Conservation (phyloP, 805 yeast species). For the Saccharomycopsis fibuligera region DNA sequence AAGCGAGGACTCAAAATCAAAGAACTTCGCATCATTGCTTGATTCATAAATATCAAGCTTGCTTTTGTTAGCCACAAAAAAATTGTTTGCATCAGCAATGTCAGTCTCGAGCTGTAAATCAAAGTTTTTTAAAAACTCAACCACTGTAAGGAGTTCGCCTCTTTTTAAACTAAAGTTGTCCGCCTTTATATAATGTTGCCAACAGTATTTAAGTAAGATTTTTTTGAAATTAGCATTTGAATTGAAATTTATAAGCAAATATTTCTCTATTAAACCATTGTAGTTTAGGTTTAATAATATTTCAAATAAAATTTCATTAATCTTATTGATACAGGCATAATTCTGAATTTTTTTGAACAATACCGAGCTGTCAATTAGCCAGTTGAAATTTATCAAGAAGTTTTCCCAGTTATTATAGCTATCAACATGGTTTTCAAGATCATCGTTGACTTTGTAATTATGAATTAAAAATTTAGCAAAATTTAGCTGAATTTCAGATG, state of each 20-base stretch:
- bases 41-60: slow-evolving; percentile 13
- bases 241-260: slow-evolving; percentile 15
- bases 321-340: slow-evolving; percentile 10
- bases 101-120: slow-evolving; percentile 17
- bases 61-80: slow-evolving; percentile 8
- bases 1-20: slow-evolving; percentile 16
- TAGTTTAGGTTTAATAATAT: slow-evolving; percentile 15
- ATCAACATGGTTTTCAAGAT: background rate
- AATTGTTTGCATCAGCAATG: slow-evolving; percentile 14
- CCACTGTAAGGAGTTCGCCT: slow-evolving; percentile 12
- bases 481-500: slow-evolving; percentile 17
- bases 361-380: slow-evolving; percentile 18
- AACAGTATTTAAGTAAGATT: slow-evolving; percentile 17
- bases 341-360: slow-evolving; percentile 19
- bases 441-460: slow-evolving; percentile 17
- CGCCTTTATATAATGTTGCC: slow-evolving; percentile 18
- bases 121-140: slow-evolving; percentile 15
- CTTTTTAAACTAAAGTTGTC: slow-evolving; percentile 15
- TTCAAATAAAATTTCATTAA: slow-evolving; percentile 20
- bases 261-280: slow-evolving; percentile 10
- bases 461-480: slow-evolving; percentile 21
- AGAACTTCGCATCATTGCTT: slow-evolving; percentile 6
- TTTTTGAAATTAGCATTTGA: slow-evolving; percentile 14
- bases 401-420: slow-evolving; percentile 17
- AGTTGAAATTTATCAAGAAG: slow-evolving; percentile 19